A percentile compares a stretch with the other conserved stretches of the same genome.
These are phyloP conservation scores for Mycena albidolilacea DNA, from an alignment of 768 basidiomycete species.

Conservation along the genomic window DNA sequence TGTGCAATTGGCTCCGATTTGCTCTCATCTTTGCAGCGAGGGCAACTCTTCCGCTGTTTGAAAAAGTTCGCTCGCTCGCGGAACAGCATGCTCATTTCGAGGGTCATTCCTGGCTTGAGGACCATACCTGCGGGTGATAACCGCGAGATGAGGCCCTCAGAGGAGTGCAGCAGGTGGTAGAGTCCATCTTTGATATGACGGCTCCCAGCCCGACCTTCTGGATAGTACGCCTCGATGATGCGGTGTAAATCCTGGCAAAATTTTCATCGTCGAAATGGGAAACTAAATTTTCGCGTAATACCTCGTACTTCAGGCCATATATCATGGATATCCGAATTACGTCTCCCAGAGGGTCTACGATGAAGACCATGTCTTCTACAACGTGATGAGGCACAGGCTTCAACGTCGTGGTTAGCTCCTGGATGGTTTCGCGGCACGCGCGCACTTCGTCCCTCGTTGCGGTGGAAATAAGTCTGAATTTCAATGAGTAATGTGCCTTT, in stretches of 20 bases:
- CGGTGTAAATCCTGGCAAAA: conserved; percentile 9
- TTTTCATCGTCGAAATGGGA: no score
- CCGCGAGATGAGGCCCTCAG: background rate
- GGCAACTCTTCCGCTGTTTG: conserved; percentile 13
- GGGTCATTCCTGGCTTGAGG: conserved; percentile 11
- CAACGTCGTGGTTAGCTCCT: conserved; percentile 9
- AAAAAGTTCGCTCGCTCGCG: conserved; percentile 16
- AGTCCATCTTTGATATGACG: conserved; percentile 8
- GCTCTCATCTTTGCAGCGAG: conserved; percentile 7
- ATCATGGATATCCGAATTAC: conserved; percentile 17
- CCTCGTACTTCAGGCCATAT: conserved; percentile 17
- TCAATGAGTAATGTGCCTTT: background rate
- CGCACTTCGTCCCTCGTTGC: conserved; percentile 15
- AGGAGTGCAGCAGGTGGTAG: background rate
- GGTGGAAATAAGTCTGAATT: conserved; percentile 12
- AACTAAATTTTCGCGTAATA: background rate
- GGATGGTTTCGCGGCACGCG: conserved; percentile 10
- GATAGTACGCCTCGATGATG: conserved; percentile 23
- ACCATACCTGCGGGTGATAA: background rate
- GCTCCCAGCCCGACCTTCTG: conserved; percentile 13
- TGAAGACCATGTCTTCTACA: conserved; percentile 18
- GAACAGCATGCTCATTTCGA: conserved; percentile 24
- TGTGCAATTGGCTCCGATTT: background rate
- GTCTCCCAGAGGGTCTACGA: conserved; percentile 20
- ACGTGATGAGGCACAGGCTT: conserved; percentile 16